phyloP scores from a whole-genome alignment of 495 filamentous ascomycete species.

The Neohortaea acidophila region DNA sequence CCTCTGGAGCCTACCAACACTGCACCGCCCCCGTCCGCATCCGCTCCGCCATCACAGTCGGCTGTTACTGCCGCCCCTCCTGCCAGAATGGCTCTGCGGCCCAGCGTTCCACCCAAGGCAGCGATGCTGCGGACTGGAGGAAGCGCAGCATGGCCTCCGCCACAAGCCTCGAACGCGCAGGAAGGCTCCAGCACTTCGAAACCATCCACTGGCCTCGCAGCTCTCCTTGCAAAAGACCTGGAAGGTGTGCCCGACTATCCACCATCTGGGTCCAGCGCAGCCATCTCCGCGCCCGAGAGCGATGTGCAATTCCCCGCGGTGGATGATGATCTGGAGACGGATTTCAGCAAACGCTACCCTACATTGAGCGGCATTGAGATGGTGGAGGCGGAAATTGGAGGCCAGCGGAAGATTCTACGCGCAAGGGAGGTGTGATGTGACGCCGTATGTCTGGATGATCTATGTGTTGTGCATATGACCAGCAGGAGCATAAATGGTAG shows the following conservation, averaged over 20 bases:
- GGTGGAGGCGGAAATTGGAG: conserved; percentile 51
- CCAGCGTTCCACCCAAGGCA: conserved; percentile 46
- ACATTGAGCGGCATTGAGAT: conserved; percentile 69
- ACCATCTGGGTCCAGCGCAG: background rate
- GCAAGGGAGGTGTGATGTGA: too few relatives aligned
- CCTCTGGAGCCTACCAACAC: background rate
- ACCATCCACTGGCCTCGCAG: conserved; percentile 8
- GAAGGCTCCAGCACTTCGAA: conserved; percentile 9
- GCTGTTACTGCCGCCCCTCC: conserved; percentile 1
- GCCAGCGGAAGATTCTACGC: too few relatives aligned
- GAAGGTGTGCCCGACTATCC: conserved; percentile 18
- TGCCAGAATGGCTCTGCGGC: conserved; percentile 17
- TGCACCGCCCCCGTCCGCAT: conserved; percentile 7
- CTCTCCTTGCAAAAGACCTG: conserved; percentile 16
- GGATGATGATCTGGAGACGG: conserved; percentile 49
- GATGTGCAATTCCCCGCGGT: conserved; percentile 14
- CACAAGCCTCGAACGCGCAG: conserved; percentile 8
- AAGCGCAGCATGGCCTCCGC: conserved; percentile 7
- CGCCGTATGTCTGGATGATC: too few relatives aligned
- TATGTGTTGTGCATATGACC: too few relatives aligned
- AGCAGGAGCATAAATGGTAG: too few relatives aligned
- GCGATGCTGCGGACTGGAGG: conserved; percentile 39
- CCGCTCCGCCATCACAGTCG: conserved; percentile 6
- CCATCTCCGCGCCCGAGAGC: background rate
- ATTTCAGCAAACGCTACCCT: conserved; percentile 72